Percentiles rank a stretch among this genome's conserved stretches.
These are phyloP conservation scores for Aureobasidium sp. DNA, from an alignment of 2,329 filamentous ascomycete genomes.

Conservation along the genomic window DNA sequence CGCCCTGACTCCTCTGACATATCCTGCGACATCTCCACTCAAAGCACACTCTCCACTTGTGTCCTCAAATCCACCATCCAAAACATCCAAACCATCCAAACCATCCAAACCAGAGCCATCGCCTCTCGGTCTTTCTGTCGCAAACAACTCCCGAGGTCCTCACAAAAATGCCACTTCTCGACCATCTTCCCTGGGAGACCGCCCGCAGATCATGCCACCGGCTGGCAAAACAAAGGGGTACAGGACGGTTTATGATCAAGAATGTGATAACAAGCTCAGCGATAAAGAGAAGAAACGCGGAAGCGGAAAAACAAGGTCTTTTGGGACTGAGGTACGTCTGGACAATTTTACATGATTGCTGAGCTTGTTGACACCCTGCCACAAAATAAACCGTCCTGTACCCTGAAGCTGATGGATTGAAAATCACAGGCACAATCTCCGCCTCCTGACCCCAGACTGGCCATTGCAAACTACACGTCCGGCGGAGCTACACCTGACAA, in stretches of 20 bases:
- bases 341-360: conserved; percentile 26
- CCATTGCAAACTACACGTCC: conserved; percentile 51
- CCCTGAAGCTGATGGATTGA: conserved; percentile 32
- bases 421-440: conserved; percentile 59
- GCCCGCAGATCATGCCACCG: conserved; percentile 40
- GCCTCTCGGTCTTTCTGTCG: neutral
- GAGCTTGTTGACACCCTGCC: conserved; percentile 27
- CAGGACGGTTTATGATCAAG: conserved; percentile 54
- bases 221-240: conserved; percentile 47
- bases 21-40: conserved; percentile 55
- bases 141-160: neutral
- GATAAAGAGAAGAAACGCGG: conserved; percentile 44
- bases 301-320: conserved; percentile 25
- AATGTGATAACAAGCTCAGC: conserved; percentile 50
- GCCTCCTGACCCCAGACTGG: conserved; percentile 73
- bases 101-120: conserved; percentile 9
- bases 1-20: conserved; percentile 57
- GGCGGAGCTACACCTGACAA: conserved; percentile 30
- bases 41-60: conserved; percentile 45
- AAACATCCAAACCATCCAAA: neutral
- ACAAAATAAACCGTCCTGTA: conserved; percentile 28
- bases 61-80: conserved; percentile 15
- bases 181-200: conserved; percentile 33
- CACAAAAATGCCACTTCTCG: conserved; percentile 23
- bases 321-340: conserved; percentile 33